These are phyloP conservation scores for Tetrapisispora taiwanensis DNA, from an alignment of 805 yeast species.

Conservation along the genomic window DNA sequence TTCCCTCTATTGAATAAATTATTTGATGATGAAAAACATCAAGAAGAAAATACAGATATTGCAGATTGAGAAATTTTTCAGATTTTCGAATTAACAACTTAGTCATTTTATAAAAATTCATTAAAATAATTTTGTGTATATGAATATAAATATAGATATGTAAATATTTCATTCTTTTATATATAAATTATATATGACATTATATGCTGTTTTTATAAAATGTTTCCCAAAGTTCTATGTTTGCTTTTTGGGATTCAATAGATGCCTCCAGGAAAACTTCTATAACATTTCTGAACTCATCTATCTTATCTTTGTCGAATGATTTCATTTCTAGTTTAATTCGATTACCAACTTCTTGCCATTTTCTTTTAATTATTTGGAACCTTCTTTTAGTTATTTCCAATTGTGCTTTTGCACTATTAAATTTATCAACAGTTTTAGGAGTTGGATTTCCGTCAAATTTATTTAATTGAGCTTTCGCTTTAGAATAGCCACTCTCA, in stretches of 20 bases:
- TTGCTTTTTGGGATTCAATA: slow-evolving; percentile 87
- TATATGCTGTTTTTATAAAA: slow-evolving; percentile 53
- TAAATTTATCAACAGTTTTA: slow-evolving; percentile 55
- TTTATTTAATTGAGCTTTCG: slow-evolving; percentile 1
- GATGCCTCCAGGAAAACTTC: slow-evolving; percentile 86
- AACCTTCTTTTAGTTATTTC: slow-evolving; percentile 45
- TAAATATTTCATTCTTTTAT: neutral
- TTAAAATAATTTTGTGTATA: neutral
- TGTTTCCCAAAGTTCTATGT: slow-evolving; percentile 79
- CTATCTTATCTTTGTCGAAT: slow-evolving; percentile 67
- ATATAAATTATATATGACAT: neutral
- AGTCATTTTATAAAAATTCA: too few relatives aligned
- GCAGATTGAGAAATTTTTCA: too few relatives aligned
- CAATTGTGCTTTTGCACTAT: slow-evolving; percentile 48
- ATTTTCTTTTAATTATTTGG: slow-evolving; percentile 43
- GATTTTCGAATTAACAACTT: too few relatives aligned
- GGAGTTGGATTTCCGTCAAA: slow-evolving; percentile 15
- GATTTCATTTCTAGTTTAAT: slow-evolving; percentile 55
- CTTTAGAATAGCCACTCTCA: slow-evolving; percentile 31
- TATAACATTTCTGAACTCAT: slow-evolving; percentile 78
- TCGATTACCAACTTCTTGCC: slow-evolving; percentile 49
- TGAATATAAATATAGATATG: neutral
- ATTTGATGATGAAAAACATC: slow-evolving; percentile 24
- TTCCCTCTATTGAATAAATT: slow-evolving; percentile 24
- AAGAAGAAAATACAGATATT: slow-evolving; percentile 4